Evolutionary conservation across 371 early-diverging fungal genomes (phyloP).

Genomic region (Mucor mucedo): DNA sequence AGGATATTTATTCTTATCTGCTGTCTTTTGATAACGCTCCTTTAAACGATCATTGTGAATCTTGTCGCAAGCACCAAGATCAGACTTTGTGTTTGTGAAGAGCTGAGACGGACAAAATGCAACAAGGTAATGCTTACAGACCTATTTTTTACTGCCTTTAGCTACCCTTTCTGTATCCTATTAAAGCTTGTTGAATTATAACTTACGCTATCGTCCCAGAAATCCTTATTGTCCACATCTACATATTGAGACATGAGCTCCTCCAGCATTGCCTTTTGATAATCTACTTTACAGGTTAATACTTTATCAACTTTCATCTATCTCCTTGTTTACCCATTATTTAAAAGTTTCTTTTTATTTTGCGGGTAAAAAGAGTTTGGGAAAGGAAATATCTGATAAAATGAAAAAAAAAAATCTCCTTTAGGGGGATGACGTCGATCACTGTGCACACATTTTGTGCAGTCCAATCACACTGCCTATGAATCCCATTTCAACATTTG

Average conservation of each 20-base stretch:
- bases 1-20: constrained; percentile 69
- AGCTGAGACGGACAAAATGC: constrained; percentile 86
- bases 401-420: no score
- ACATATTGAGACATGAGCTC: constrained; percentile 83
- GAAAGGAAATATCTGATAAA: no score
- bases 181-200: background rate
- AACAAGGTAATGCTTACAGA: constrained; percentile 87
- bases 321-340: background rate
- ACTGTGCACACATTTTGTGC: no score
- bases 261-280: constrained; percentile 76
- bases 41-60: constrained; percentile 85
- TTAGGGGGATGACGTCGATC: no score
- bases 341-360: background rate
- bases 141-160: constrained; percentile 40
- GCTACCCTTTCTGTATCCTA: background rate
- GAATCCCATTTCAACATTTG: no score
- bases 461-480: no score
- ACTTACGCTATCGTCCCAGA: constrained; percentile 69
- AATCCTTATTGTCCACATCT: constrained; percentile 67
- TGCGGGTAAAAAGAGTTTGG: no score
- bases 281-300: constrained; percentile 46
- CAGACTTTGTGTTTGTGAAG: constrained; percentile 90
- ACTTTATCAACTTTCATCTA: background rate
- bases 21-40: constrained; percentile 71
- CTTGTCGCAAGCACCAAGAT: constrained; percentile 76